Evolutionary conservation across 2,329 filamentous ascomycete species (phyloP).

Genomic region (Fusarium brevicatenulatum): DNA sequence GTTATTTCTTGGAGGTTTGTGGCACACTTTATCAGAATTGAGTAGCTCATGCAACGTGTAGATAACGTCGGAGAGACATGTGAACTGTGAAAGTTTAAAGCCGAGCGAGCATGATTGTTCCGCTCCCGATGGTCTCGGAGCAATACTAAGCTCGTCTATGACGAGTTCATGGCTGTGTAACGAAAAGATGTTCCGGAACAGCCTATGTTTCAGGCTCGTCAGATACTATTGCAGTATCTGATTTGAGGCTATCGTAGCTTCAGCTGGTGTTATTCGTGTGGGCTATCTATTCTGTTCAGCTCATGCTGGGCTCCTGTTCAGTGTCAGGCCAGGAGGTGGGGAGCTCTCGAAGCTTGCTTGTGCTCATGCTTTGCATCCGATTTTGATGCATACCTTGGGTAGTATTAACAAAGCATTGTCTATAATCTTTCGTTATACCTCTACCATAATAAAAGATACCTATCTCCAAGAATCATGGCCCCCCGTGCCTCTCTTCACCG

Average conservation of each 20-base stretch:
- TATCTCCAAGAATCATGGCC: not conserved
- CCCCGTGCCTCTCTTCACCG: conserved; percentile 20
- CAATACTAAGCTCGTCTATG: conserved; percentile 23
- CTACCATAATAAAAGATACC: not conserved
- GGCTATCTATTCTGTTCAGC: not conserved
- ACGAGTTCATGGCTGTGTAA: conserved; percentile 26
- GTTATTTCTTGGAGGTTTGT: not conserved
- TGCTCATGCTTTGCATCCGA: not conserved
- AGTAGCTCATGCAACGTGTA: not conserved
- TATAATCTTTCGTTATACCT: not conserved
- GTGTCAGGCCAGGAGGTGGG: not conserved
- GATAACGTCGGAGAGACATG: not conserved
- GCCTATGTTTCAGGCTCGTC: conserved; percentile 11
- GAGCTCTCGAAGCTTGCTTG: not conserved
- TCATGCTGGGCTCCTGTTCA: not conserved
- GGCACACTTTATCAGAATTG: not conserved
- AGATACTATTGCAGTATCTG: not conserved
- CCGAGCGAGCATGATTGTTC: conserved; percentile 12
- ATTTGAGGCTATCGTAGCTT: not conserved
- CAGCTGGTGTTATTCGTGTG: not conserved
- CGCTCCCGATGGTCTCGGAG: conserved; percentile 20
- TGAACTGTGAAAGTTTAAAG: conserved; percentile 4
- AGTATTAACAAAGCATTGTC: not conserved
- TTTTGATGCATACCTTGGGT: not conserved
- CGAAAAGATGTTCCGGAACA: conserved; percentile 1